A percentile compares a stretch with the other conserved stretches of the same genome.
Evolutionary conservation across 352 stramenopile species (phyloP).

Genomic region (Phytophthora aleatoria): DNA sequence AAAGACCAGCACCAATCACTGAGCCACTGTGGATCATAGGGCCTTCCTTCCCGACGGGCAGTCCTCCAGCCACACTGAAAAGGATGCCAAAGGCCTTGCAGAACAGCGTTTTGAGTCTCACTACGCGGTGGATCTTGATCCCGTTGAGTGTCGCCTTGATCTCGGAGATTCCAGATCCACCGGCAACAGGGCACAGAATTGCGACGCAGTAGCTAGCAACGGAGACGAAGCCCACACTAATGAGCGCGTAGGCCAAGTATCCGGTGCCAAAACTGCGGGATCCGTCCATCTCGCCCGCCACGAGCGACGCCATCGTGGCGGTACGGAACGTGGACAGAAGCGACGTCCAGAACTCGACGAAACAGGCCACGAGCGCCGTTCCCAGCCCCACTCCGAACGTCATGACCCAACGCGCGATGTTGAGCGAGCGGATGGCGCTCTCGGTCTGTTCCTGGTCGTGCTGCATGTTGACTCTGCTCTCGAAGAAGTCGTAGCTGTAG

Average conservation of each 20-base stretch:
- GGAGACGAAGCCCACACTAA: slow-evolving; percentile 93
- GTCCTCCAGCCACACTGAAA: slow-evolving; percentile 76
- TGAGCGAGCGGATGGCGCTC: slow-evolving; percentile 74
- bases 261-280: slow-evolving; percentile 61
- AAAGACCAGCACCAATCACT: slow-evolving; percentile 96
- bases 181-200: slow-evolving; percentile 94
- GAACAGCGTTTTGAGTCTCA: slow-evolving; percentile 95
- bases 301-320: slow-evolving; percentile 85
- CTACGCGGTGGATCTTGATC: slow-evolving; percentile 96
- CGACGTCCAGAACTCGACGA: slow-evolving; percentile 92
- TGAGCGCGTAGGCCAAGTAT: slow-evolving; percentile 91
- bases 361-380: slow-evolving; percentile 93
- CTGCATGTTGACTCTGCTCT: slow-evolving; percentile 86
- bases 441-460: slow-evolving; percentile 87
- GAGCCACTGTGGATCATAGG: slow-evolving; percentile 92
- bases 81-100: slow-evolving; percentile 94
- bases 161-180: slow-evolving; percentile 96
- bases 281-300: slow-evolving; percentile 60
- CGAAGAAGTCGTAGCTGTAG: slow-evolving; percentile 90
- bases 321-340: slow-evolving; percentile 90
- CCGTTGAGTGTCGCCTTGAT: slow-evolving; percentile 99
- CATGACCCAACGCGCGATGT: slow-evolving; percentile 93
- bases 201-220: slow-evolving; percentile 92
- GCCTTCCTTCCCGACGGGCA: slow-evolving; percentile 89
- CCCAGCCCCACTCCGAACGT: slow-evolving; percentile 95